A percentile compares a stretch with the other conserved stretches of the same genome.
Conservation (phyloP, 768 basidiomycete genomes). For the Xanthoconium purpureum region DNA sequence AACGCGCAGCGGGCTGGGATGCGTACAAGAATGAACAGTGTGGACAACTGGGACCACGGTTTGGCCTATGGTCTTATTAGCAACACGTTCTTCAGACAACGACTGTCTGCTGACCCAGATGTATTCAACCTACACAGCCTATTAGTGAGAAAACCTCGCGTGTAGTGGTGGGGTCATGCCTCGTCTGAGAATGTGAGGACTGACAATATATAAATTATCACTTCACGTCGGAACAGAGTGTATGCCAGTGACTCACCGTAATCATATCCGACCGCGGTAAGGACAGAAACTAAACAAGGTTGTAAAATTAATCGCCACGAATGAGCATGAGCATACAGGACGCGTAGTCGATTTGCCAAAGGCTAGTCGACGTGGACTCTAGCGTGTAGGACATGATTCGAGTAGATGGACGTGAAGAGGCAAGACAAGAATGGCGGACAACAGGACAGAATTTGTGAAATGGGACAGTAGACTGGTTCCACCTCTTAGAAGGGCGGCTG, state of each 20-base stretch:
- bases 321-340: background rate
- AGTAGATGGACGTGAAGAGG: too few relatives aligned
- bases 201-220: background rate
- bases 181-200: background rate
- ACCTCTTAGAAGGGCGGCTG: too few relatives aligned
- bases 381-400: too few relatives aligned
- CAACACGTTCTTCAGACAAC: rapidly evolving
- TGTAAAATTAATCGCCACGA: background rate
- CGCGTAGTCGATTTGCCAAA: too few relatives aligned
- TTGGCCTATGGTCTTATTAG: slow-evolving; percentile 2
- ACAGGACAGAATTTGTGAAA: too few relatives aligned
- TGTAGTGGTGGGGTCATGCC: background rate
- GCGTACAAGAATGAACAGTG: slow-evolving; percentile 7
- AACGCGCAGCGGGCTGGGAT: background rate
- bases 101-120: slow-evolving; percentile 6
- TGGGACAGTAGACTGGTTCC: too few relatives aligned
- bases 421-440: too few relatives aligned
- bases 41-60: slow-evolving; percentile 10
- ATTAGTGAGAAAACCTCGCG: too few relatives aligned
- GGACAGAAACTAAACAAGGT: background rate
- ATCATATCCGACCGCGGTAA: background rate
- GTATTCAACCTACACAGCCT: slow-evolving; percentile 12
- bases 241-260: background rate
- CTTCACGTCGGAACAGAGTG: background rate
- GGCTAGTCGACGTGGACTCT: too few relatives aligned